Base-by-base conservation (phyloP, 73 alveolate genomes). In the Stentor coeruleus region DNA sequence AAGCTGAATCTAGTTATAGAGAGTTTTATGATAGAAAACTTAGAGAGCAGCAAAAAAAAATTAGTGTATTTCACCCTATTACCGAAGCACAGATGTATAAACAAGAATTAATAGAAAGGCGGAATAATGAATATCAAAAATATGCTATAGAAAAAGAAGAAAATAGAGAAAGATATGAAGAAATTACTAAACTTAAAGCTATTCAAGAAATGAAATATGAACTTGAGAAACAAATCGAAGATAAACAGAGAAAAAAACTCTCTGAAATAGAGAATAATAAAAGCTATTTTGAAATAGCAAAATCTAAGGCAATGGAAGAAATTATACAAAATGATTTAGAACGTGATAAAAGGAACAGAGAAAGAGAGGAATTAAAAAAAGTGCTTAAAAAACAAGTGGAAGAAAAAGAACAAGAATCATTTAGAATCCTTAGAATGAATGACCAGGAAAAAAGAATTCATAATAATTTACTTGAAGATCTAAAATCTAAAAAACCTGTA, bases 241-340 rank as follows among this genome's bases (percentile, higher is more conserved):
- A 49, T 11, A 49, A 49, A 49, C 66, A 49, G 28, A 6, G 20
- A 49, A 49, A 49, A 49, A 49, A 20, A 49, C 66, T 49, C 6
- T 11, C 6, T 49, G 66, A 49, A 40, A 26, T 66, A 33, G 42
- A 66, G 36, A 77, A 82, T 35, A 72, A 37, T 74, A n/a, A 41
- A 74, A 57, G 77, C 49, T 4, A 66, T 40, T 30, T 72, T 2
- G 82, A 81, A 66, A 66, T 66, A 0, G 79, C n/a, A 74, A 74
- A 20, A 77, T 11, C 6, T 49, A 6, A 11, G 6, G 77, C n/a
- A 66, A 35, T 6, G 1, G 57, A 79, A 40, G 57, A 20, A 59
- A 75, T 0, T 26, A 77, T 28, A 0, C 79, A 66, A 40, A 20
- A 66, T 1, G 33, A 66, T 1, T 28, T 1, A 28, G 49, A 28